Conservation (phyloP, 2,329 filamentous ascomycete genomes). For the Aureobasidium sp. region DNA sequence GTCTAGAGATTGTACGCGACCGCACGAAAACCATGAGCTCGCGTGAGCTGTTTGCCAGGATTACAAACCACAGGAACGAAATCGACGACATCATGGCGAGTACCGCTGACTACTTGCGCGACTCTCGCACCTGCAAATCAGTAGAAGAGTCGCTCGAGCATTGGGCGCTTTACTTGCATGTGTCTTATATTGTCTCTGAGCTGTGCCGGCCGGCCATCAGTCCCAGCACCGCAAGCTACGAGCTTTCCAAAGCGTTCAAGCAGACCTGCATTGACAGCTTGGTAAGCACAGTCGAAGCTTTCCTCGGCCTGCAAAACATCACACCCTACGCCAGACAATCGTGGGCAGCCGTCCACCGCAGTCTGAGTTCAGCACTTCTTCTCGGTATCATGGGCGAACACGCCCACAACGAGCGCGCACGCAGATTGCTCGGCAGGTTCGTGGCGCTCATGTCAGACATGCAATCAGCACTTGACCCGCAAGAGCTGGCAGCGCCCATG, state of each 20-base stretch:
- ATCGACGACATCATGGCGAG: conserved; percentile 53
- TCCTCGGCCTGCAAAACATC: conserved; percentile 52
- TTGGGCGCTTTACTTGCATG: conserved; percentile 54
- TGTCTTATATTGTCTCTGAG: conserved; percentile 56
- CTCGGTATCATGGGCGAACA: conserved; percentile 41
- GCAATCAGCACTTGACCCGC: conserved; percentile 40
- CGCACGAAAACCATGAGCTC: conserved; percentile 49
- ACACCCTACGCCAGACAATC: conserved; percentile 38
- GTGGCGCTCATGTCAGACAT: conserved; percentile 42
- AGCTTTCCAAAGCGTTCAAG: conserved; percentile 43
- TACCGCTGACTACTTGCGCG: conserved; percentile 51
- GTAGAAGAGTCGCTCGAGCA: conserved; percentile 52
- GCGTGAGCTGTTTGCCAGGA: conserved; percentile 45
- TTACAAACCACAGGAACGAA: conserved; percentile 51
- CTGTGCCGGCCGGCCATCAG: conserved; percentile 56
- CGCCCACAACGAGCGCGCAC: conserved; percentile 39
- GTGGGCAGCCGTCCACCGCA: conserved; percentile 39
- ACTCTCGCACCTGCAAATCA: conserved; percentile 42
- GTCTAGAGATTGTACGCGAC: conserved; percentile 54
- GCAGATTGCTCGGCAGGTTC: conserved; percentile 40
- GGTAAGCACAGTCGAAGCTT: conserved; percentile 52
- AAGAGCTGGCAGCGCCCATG: conserved; percentile 42
- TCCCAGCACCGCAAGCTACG: conserved; percentile 39
- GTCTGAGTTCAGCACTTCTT: conserved; percentile 38
- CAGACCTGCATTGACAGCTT: conserved; percentile 48